Base-by-base conservation (phyloP, 805 yeast genomes). In the Monosporozyma unispora region DNA sequence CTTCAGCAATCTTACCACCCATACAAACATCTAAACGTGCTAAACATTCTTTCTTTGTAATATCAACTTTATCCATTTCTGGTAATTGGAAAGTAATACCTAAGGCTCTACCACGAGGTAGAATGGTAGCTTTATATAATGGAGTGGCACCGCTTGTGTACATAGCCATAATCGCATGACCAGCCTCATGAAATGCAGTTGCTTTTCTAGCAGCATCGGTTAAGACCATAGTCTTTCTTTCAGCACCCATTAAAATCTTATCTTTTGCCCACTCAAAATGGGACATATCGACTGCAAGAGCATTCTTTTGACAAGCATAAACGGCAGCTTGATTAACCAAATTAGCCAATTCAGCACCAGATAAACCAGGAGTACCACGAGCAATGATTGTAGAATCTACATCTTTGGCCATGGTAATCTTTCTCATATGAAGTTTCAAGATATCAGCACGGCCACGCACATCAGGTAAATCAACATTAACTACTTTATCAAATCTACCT, bases 221-320 rank as follows among this genome's bases (percentile, higher is more conserved):
- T 73, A 93, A 79, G 38, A 93, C 97, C 98, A 91, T 91, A 23
- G 96, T 87, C 70, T 87, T 87, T 67, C 95, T 85, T 59, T 95
- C 99, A 35, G 98, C 98, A 48, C 99, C 99, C 86, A 93, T 82
- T 63, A 95, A 73, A 50, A 95, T 93, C 71, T 93, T 93, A 70
- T 93, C 99, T 69, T 93, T 93, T 41, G 99, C 99, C 99, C 99
- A 93, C 68, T 93, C 99, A 54, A 93, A 81, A 68, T 93, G 98
- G 44, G 69, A 66, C 95, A 88, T 86, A 62, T 83, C 87, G 25
- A 93, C 99, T 22, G 90, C 77, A 35, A 88, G 78, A 1, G 98
- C 98, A 56, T 87, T 84, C 60, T 84, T 80, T 63, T 89, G 96
- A 27, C 97, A 88, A 0, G 99, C 99, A 64, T 85, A 84, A 44